Percentiles rank a stretch among this genome's conserved stretches.
These are phyloP conservation scores for Monilinia fructicola DNA, from an alignment of 2,329 filamentous ascomycete genomes.

Conservation along the genomic window DNA sequence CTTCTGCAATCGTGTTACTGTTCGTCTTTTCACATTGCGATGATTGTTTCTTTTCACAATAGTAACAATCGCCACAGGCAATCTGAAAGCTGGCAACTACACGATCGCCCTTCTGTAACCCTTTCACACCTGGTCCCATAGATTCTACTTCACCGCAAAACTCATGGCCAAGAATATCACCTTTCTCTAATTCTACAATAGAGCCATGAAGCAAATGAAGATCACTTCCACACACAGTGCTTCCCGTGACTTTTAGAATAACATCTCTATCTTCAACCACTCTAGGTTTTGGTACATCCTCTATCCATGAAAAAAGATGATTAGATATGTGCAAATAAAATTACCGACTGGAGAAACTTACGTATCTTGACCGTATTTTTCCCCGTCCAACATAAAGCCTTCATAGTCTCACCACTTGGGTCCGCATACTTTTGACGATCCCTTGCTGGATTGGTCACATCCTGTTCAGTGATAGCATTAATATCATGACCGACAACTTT, in stretches of 20 bases:
- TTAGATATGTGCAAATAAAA: constrained; percentile 16
- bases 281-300: constrained; percentile 67
- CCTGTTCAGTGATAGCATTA: constrained; percentile 64
- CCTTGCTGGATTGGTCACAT: constrained; percentile 63
- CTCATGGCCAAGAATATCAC: constrained; percentile 55
- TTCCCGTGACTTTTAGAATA: constrained; percentile 70
- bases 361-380: constrained; percentile 74
- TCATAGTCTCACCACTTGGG: constrained; percentile 63
- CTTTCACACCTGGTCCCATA: constrained; percentile 52
- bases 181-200: constrained; percentile 50
- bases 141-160: constrained; percentile 52
- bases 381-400: constrained; percentile 77
- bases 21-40: constrained; percentile 82
- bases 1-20: constrained; percentile 66
- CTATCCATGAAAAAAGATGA: constrained; percentile 37
- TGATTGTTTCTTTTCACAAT: constrained; percentile 74
- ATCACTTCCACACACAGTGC: constrained; percentile 43
- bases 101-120: constrained; percentile 59
- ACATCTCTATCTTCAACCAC: constrained; percentile 74
- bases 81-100: constrained; percentile 89
- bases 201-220: constrained; percentile 42
- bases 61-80: constrained; percentile 70
- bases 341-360: constrained; percentile 38
- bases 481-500: constrained; percentile 66
- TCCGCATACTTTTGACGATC: constrained; percentile 53